phyloP scores from a whole-genome alignment of 1,139 yeast species.

The Torulaspora pretoriensis region DNA sequence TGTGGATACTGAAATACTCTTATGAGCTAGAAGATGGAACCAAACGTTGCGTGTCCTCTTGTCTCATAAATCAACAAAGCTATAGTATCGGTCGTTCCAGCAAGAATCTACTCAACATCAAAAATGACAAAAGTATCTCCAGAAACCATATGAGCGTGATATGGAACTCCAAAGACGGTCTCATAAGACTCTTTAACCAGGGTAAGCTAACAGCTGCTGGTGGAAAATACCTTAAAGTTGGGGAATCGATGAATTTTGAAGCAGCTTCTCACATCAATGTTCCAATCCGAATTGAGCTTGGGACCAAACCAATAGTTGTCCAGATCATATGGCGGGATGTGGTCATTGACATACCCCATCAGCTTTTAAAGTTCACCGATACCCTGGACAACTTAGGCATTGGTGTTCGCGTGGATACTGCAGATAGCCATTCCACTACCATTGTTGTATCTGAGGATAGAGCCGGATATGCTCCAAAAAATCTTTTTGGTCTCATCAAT shows the following conservation, averaged over 20 bases:
- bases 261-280: background rate
- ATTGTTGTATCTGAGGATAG: conserved; percentile 13
- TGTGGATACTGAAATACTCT: conserved; percentile 32
- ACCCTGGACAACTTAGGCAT: conserved; percentile 9
- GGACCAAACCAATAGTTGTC: conserved; percentile 27
- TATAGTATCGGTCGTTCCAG: conserved; percentile 34
- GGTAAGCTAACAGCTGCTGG: conserved; percentile 30
- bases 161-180: conserved; percentile 15
- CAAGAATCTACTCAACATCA: conserved; percentile 27
- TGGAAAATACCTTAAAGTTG: conserved; percentile 19
- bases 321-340: conserved; percentile 14
- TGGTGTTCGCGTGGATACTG: conserved; percentile 1
- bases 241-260: conserved; percentile 16
- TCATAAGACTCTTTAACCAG: conserved; percentile 18
- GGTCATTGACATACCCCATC: conserved; percentile 16
- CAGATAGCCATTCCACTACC: conserved; percentile 9
- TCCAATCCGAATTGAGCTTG: conserved; percentile 19
- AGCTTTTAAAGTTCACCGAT: background rate
- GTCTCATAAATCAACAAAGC: conserved; percentile 13
- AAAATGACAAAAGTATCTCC: conserved; percentile 35
- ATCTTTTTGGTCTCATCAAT: conserved; percentile 18
- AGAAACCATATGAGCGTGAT: conserved; percentile 28
- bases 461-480: conserved; percentile 6
- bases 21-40: conserved; percentile 23
- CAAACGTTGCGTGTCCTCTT: conserved; percentile 17